Conservation (phyloP, 139 green algal genomes). For the Micromonas commoda region DNA sequence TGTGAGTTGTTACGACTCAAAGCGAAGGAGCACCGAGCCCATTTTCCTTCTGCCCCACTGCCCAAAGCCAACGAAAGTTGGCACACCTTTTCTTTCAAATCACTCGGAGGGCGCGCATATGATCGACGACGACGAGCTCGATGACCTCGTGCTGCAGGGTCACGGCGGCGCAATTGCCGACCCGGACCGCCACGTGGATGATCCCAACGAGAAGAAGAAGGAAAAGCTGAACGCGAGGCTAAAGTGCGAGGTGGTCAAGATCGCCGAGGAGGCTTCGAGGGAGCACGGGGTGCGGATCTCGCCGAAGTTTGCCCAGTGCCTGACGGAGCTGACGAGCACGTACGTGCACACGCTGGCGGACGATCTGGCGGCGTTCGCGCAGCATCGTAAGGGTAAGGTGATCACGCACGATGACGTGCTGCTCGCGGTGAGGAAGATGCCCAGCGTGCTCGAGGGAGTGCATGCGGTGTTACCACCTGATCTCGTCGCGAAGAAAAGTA, state of each 20-base stretch:
- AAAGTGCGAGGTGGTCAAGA: neutral
- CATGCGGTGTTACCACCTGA: too few species aligned
- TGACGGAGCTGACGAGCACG: neutral
- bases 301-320: neutral
- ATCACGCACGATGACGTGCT: neutral
- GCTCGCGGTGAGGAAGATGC: neutral
- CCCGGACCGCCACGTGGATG: neutral
- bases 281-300: neutral
- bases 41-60: neutral
- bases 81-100: neutral
- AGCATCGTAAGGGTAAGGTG: neutral
- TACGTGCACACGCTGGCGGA: neutral
- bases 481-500: too few species aligned
- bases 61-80: neutral
- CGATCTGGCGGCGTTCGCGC: neutral
- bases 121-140: neutral
- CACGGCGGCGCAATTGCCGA: neutral
- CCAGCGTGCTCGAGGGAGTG: neutral
- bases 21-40: neutral
- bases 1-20: too few species aligned
- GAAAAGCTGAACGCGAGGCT: neutral
- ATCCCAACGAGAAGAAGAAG: neutral
- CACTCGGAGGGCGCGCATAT: neutral
- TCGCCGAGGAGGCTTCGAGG: neutral
- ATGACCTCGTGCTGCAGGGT: neutral